Percentiles rank a stretch among this genome's conserved stretches.
Evolutionary conservation across 495 filamentous ascomycete genomes (phyloP).

Genomic region (Neurospora sp.): DNA sequence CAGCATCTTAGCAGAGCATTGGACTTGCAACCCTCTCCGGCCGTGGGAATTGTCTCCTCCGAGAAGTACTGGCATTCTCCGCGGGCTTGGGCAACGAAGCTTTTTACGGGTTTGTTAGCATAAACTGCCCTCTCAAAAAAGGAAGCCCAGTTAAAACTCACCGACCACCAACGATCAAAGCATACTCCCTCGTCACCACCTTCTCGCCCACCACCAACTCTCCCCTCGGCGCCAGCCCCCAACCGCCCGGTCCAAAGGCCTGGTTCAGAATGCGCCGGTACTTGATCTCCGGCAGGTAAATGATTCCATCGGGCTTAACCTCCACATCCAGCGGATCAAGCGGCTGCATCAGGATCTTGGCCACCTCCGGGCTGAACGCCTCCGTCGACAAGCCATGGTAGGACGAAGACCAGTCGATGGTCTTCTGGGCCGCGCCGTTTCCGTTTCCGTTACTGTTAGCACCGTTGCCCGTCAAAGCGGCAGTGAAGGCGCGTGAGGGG

Average conservation of each 20-base stretch:
- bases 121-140: no score
- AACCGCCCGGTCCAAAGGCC: slow-evolving; percentile 91
- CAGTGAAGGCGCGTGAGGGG: slow-evolving; percentile 1
- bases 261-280: slow-evolving; percentile 84
- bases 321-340: slow-evolving; percentile 71
- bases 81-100: slow-evolving; percentile 82
- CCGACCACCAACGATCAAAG: slow-evolving; percentile 81
- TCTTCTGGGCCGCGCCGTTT: slow-evolving; percentile 33
- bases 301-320: slow-evolving; percentile 91
- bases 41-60: slow-evolving; percentile 87
- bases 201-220: slow-evolving; percentile 85
- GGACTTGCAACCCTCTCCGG: slow-evolving; percentile 92
- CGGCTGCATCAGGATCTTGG: slow-evolving; percentile 58
- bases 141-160: slow-evolving; percentile 30
- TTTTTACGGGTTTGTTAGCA: slow-evolving; percentile 20
- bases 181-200: slow-evolving; percentile 90
- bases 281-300: slow-evolving; percentile 98
- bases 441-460: slow-evolving; percentile 3
- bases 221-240: slow-evolving; percentile 84
- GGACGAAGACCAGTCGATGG: slow-evolving; percentile 85
- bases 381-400: slow-evolving; percentile 76
- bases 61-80: slow-evolving; percentile 95
- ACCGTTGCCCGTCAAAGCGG: slow-evolving; percentile 14
- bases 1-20: slow-evolving; percentile 95
- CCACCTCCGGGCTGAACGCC: slow-evolving; percentile 68